Evolutionary conservation across 768 basidiomycete species (phyloP).

Genomic region (Podaxis rugospora): DNA sequence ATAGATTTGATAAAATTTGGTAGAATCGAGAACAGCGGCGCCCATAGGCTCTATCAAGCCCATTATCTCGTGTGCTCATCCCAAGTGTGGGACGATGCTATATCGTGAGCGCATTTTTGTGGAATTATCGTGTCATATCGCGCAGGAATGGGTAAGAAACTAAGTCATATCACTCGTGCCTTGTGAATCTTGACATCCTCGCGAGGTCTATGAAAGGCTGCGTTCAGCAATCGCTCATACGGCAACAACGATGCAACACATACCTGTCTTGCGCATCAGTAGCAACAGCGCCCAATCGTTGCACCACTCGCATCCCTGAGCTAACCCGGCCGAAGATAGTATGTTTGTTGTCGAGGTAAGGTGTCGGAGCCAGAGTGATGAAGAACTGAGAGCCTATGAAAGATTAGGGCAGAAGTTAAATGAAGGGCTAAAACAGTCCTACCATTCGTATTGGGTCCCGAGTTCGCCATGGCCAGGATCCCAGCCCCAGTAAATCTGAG

Average conservation of each 20-base stretch:
- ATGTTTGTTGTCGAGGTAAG: slow-evolving; percentile 80
- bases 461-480: slow-evolving; percentile 96
- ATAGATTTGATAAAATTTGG: no score
- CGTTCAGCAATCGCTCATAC: not conserved
- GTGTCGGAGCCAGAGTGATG: slow-evolving; percentile 78
- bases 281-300: slow-evolving; percentile 85
- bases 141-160: no score
- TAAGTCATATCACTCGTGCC: slow-evolving; percentile 37
- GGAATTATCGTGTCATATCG: no score
- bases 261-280: slow-evolving; percentile 87
- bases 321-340: slow-evolving; percentile 90
- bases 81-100: no score
- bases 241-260: slow-evolving; percentile 20
- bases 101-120: no score
- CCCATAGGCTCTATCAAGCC: no score
- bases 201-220: slow-evolving; percentile 34
- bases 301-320: slow-evolving; percentile 88
- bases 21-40: no score
- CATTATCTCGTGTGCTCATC: no score
- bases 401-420: slow-evolving; percentile 3
- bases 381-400: slow-evolving; percentile 90
- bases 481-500: slow-evolving; percentile 94
- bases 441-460: slow-evolving; percentile 91
- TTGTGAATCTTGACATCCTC: slow-evolving; percentile 93
- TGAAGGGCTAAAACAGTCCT: slow-evolving; percentile 30